Evolutionary conservation across 163 green algal species (phyloP), one percentile per base, ranked within the genome.

Genomic region (Coccomyxa subellipsoidea): DNA sequence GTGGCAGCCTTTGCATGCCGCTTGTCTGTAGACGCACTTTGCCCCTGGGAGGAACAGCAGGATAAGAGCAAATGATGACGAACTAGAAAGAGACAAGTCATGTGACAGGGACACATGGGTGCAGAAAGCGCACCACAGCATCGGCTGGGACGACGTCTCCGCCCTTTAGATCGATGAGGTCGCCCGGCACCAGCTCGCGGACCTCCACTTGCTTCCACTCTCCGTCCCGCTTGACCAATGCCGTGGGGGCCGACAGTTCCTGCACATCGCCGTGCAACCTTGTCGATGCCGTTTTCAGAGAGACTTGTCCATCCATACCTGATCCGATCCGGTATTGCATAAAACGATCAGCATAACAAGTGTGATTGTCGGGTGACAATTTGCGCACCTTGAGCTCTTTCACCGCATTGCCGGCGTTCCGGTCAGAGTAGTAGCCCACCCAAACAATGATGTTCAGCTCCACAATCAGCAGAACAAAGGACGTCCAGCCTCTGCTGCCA

Each of bases 131-230:
- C 35, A 85, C 81, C 81, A 76, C 75, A 83, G 85, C 70, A 77
- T 89, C 90, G 21, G 90, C 90, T 32, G 90, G 90, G 23, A 94
- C 82, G 54, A 87, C 36, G 70, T 91, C 86, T 35, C 90, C 90
- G 7, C 85, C 85, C 38, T 87, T 87, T 1, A 94, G 84, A 18
- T 79, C 47, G 9, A 92, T 82, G 27, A 92, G 10, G 81, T 94
- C 90, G 1, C 90, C 90, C n/a, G 85, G 85, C 1, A 94, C 90
- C 27, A 94, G 83, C 69, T 88, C 81, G 32, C 78, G 86, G 40
- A 87, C 90, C 3, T 86, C 36, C 36, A 92, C 82, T 25, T 81
- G 81, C 35, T 82, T 21, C 81, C 85, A 89, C 59, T 78, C 38
- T 23, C 88, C 87, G n/a, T 92, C 85, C 10, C 90, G 79, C 59